Evolutionary conservation across 2,329 filamentous ascomycete species (phyloP).

Genomic region (Pseudogymnoascus sp.): DNA sequence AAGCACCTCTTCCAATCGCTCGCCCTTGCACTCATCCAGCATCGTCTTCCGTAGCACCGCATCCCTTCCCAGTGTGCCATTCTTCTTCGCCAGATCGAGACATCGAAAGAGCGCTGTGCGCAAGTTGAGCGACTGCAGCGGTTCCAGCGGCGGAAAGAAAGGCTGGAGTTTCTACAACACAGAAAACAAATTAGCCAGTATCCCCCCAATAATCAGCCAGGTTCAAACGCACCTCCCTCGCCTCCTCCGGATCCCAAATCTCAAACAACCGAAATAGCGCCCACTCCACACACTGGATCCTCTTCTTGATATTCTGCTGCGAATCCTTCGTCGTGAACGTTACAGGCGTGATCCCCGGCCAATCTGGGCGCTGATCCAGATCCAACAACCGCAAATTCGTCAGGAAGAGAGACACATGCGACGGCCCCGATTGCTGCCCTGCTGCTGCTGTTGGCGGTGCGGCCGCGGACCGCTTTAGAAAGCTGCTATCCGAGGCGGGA

Average conservation of each 20-base stretch:
- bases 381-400: slow-evolving; percentile 79
- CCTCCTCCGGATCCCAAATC: slow-evolving; percentile 72
- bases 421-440: slow-evolving; percentile 31
- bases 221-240: slow-evolving; percentile 66
- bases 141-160: slow-evolving; percentile 85
- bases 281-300: slow-evolving; percentile 82
- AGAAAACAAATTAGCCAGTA: slow-evolving; percentile 14
- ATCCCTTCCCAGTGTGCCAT: slow-evolving; percentile 72
- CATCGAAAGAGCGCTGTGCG: slow-evolving; percentile 74
- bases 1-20: slow-evolving; percentile 80
- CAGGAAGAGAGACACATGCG: slow-evolving; percentile 61
- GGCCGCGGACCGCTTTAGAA: slow-evolving; percentile 15
- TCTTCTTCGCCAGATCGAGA: slow-evolving; percentile 82
- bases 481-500: slow-evolving; percentile 16
- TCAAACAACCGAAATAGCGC: slow-evolving; percentile 79
- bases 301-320: slow-evolving; percentile 69
- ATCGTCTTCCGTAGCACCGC: slow-evolving; percentile 83
- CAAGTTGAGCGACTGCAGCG: slow-evolving; percentile 83
- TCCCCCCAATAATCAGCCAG: too few species aligned
- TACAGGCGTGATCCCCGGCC: slow-evolving; percentile 65
- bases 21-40: slow-evolving; percentile 92
- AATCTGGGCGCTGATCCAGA: slow-evolving; percentile 68
- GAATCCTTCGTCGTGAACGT: slow-evolving; percentile 63
- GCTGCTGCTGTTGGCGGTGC: slow-evolving; percentile 8
- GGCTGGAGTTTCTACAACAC: slow-evolving; percentile 63